phyloP scores from a whole-genome alignment of 345 rosid genomes.

The Eucalyptus erythrocorys region DNA sequence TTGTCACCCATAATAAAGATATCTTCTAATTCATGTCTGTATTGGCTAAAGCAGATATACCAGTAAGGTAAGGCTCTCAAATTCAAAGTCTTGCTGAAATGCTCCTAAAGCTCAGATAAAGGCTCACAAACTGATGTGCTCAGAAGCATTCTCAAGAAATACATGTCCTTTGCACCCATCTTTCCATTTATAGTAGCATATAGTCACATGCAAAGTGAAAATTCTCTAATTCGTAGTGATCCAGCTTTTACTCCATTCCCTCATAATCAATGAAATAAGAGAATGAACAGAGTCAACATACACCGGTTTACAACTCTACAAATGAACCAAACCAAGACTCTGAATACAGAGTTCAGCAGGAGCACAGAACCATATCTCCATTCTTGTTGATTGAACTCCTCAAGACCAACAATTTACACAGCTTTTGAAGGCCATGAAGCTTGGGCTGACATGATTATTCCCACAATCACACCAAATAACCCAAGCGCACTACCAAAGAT shows the following conservation, averaged over 20 bases:
- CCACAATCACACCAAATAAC: constrained; percentile 96
- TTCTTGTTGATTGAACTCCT: background rate
- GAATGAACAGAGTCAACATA: background rate
- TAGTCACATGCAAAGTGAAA: background rate
- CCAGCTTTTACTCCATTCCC: background rate
- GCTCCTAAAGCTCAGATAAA: background rate
- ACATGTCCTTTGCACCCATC: background rate
- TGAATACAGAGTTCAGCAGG: background rate
- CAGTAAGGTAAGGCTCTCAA: background rate
- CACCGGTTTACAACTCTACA: background rate
- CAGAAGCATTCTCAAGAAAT: background rate
- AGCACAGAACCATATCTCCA: background rate
- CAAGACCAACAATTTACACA: constrained; percentile 2
- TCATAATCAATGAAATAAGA: background rate
- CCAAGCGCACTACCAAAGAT: constrained; percentile 99
- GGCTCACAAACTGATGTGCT: background rate
- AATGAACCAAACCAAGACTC: background rate
- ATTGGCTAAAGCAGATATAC: background rate
- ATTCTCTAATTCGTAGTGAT: background rate
- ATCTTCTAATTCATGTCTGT: background rate
- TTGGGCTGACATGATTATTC: constrained; percentile 99
- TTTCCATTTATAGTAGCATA: background rate
- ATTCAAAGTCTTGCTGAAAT: background rate
- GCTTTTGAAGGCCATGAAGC: constrained; percentile 87
- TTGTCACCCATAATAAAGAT: background rate